Evolutionary conservation across 2,329 filamentous ascomycete genomes (phyloP).

Genomic region (Phaeosphaeriaceae sp.): DNA sequence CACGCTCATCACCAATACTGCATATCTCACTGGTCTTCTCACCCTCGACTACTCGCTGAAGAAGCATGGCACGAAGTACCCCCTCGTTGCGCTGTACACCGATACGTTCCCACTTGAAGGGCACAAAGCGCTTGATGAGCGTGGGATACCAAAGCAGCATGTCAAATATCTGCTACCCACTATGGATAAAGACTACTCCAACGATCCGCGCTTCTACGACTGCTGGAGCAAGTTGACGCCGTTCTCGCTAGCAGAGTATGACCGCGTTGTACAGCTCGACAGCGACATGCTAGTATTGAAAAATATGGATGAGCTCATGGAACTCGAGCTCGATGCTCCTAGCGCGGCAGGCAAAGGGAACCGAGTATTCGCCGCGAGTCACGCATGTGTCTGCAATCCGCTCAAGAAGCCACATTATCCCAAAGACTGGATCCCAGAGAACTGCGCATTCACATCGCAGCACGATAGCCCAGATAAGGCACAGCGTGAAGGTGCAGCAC

Average conservation of each 20-base stretch:
- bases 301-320: slow-evolving; percentile 95
- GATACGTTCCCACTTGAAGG: slow-evolving; percentile 73
- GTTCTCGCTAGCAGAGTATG: slow-evolving; percentile 78
- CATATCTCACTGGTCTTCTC: slow-evolving; percentile 81
- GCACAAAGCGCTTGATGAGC: slow-evolving; percentile 70
- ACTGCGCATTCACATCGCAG: slow-evolving; percentile 68
- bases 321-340: slow-evolving; percentile 71
- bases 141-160: slow-evolving; percentile 71
- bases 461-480: slow-evolving; percentile 58
- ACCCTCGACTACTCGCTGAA: slow-evolving; percentile 81
- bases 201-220: slow-evolving; percentile 86
- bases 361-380: slow-evolving; percentile 79
- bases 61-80: slow-evolving; percentile 69
- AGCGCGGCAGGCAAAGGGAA: slow-evolving; percentile 60
- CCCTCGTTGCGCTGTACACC: slow-evolving; percentile 83
- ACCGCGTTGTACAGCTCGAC: slow-evolving; percentile 82
- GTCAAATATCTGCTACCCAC: slow-evolving; percentile 76
- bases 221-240: slow-evolving; percentile 87
- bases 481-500: slow-evolving; percentile 58
- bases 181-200: slow-evolving; percentile 68
- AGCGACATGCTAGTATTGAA: slow-evolving; percentile 82
- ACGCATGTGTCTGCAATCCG: slow-evolving; percentile 88
- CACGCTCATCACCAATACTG: slow-evolving; percentile 82
- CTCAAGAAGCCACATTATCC: slow-evolving; percentile 81
- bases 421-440: slow-evolving; percentile 67